phyloP scores from a whole-genome alignment of 1,139 yeast species.

The Lodderomyces elongisporus region DNA sequence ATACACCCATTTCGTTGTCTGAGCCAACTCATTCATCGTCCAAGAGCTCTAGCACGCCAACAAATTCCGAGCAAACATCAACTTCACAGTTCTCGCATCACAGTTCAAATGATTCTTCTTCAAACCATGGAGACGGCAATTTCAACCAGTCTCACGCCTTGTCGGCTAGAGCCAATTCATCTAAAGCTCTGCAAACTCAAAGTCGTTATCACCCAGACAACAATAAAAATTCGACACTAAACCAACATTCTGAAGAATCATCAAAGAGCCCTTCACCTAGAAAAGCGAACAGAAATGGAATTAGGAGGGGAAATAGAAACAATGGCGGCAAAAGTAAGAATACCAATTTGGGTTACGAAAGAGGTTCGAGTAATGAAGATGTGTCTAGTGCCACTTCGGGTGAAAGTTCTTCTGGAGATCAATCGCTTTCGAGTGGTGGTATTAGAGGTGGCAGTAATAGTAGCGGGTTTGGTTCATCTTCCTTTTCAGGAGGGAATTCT shows the following conservation, averaged over 20 bases:
- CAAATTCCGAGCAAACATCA: too few species aligned
- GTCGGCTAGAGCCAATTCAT: background rate
- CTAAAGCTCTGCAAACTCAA: background rate
- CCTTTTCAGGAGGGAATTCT: constrained; percentile 1
- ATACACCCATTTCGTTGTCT: too few species aligned
- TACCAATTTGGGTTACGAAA: constrained; percentile 6
- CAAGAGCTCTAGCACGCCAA: too few species aligned
- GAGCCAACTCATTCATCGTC: too few species aligned
- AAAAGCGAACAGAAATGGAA: too few species aligned
- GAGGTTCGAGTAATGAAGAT: constrained; percentile 4
- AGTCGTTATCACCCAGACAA: background rate
- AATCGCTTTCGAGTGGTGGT: background rate
- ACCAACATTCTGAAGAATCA: constrained; percentile 1
- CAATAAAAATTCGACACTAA: background rate
- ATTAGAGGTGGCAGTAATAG: background rate
- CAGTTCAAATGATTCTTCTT: too few species aligned
- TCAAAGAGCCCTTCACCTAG: constrained; percentile 7
- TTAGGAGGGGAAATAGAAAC: too few species aligned
- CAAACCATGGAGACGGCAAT: too few species aligned
- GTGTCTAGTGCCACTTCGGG: constrained; percentile 4
- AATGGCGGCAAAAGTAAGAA: constrained; percentile 3
- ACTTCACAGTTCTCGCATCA: too few species aligned
- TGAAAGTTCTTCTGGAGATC: constrained; percentile 1
- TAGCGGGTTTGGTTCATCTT: constrained; percentile 1
- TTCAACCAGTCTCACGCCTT: too few species aligned